Evolutionary conservation across 257 asterid genomes (phyloP).

Genomic region (Nicotiana otophora): DNA sequence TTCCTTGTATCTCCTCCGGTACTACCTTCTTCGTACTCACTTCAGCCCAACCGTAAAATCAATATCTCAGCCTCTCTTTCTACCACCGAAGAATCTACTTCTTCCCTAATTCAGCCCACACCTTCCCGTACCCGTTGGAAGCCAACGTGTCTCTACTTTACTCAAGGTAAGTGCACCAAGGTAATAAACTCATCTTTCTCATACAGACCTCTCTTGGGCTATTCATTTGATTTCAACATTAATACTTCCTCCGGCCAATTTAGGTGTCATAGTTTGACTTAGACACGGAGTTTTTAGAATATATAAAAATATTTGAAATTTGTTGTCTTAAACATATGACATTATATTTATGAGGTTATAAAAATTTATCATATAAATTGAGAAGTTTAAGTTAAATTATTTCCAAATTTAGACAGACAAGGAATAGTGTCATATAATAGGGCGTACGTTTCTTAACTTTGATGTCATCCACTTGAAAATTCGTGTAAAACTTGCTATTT

Average conservation of each 20-base stretch:
- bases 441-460: not conserved
- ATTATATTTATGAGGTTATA: too few relatives aligned
- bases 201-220: not conserved
- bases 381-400: too few relatives aligned
- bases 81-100: conserved; percentile 28
- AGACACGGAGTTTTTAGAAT: too few relatives aligned
- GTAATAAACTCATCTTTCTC: conserved; percentile 24
- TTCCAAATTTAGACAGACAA: too few relatives aligned
- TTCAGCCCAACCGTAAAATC: conserved; percentile 16
- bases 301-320: too few relatives aligned
- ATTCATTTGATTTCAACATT: not conserved
- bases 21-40: conserved; percentile 13
- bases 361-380: too few relatives aligned
- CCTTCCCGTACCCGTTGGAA: conserved; percentile 46
- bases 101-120: conserved; percentile 26
- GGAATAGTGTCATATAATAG: too few relatives aligned
- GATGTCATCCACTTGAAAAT: too few relatives aligned
- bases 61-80: conserved; percentile 27
- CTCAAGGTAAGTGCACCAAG: conserved; percentile 86
- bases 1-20: conserved; percentile 12
- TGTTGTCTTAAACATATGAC: too few relatives aligned
- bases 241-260: too few relatives aligned
- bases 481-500: not conserved
- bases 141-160: conserved; percentile 75
- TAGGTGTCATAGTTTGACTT: too few relatives aligned